A percentile compares a stretch with the other conserved stretches of the same genome.
These are phyloP conservation scores for Lentinula sp. DNA, from an alignment of 768 basidiomycete species.

Conservation along the genomic window DNA sequence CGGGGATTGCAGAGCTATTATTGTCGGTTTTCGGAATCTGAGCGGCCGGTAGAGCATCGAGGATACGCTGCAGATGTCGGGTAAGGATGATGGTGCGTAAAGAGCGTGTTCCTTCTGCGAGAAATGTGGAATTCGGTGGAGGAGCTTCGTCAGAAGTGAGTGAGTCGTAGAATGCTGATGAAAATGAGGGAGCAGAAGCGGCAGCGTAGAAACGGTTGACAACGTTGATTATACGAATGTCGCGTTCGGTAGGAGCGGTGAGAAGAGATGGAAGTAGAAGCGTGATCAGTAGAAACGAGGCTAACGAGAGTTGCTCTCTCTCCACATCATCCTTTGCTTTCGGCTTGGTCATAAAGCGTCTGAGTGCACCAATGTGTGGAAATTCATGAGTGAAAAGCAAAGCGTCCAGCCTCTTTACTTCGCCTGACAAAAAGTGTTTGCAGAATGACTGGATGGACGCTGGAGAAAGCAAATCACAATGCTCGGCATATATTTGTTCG, in stretches of 20 bases:
- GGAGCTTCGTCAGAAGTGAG: constrained; percentile 9
- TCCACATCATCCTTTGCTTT: constrained; percentile 24
- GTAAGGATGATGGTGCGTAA: constrained; percentile 60
- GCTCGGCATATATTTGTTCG: constrained; percentile 73
- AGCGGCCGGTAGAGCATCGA: constrained; percentile 74
- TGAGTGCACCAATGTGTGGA: constrained; percentile 47
- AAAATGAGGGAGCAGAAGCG: constrained; percentile 41
- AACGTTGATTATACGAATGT: constrained; percentile 83
- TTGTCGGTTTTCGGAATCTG: constrained; percentile 42
- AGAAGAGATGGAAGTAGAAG: constrained; percentile 76
- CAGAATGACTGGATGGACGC: constrained; percentile 66
- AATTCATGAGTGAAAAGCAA: constrained; percentile 79
- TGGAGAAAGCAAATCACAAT: constrained; percentile 67
- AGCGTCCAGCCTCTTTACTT: constrained; percentile 70
- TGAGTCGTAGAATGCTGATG: constrained; percentile 20
- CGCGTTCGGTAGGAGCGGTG: constrained; percentile 79
- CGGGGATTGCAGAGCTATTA: constrained; percentile 28
- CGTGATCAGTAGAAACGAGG: constrained; percentile 75
- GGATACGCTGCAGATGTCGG: constrained; percentile 76
- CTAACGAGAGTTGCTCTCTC: constrained; percentile 48
- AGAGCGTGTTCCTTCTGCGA: constrained; percentile 59
- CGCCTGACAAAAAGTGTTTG: constrained; percentile 55
- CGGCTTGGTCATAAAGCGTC: constrained; percentile 18
- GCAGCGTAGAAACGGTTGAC: constrained; percentile 91
- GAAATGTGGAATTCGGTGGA: constrained; percentile 29